These are phyloP conservation scores for Pleurostoma richardsiae DNA, from an alignment of 2,329 filamentous ascomycete genomes.

Conservation along the genomic window DNA sequence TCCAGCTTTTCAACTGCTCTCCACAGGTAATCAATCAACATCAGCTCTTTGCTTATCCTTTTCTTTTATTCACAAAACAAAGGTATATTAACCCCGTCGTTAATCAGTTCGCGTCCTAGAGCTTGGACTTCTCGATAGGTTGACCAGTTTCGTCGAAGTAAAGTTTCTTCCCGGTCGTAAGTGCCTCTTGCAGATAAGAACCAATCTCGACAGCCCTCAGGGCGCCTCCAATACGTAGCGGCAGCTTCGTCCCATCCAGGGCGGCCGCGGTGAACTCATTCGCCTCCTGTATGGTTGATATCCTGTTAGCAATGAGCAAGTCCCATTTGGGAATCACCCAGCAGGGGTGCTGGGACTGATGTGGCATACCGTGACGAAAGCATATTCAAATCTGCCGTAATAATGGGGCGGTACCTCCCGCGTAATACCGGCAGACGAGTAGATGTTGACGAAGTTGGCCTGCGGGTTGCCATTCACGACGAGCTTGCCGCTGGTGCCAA, in stretches of 20 bases:
- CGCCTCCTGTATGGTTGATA: slow-evolving; percentile 41
- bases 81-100: no score
- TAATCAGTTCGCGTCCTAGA: no score
- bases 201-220: slow-evolving; percentile 58
- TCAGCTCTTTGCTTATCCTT: no score
- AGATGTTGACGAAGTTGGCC: slow-evolving; percentile 37
- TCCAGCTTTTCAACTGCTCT: no score
- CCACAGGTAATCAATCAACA: no score
- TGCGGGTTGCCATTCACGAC: slow-evolving; percentile 54
- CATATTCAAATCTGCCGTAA: slow-evolving; percentile 57
- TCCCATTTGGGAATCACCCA: no score
- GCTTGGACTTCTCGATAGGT: no score
- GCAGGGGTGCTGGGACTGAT: no score
- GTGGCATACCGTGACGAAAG: slow-evolving; percentile 34
- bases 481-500: slow-evolving; percentile 61
- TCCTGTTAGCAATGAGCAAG: no score
- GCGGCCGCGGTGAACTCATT: slow-evolving; percentile 58
- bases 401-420: slow-evolving; percentile 58
- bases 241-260: slow-evolving; percentile 48
- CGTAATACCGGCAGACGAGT: slow-evolving; percentile 46
- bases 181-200: slow-evolving; percentile 47
- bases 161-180: not conserved
- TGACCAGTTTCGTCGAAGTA: no score
- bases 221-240: slow-evolving; percentile 51
- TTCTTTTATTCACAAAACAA: no score